These are phyloP conservation scores for Sonneratia alba DNA, from an alignment of 345 rosid genomes.

Conservation along the genomic window DNA sequence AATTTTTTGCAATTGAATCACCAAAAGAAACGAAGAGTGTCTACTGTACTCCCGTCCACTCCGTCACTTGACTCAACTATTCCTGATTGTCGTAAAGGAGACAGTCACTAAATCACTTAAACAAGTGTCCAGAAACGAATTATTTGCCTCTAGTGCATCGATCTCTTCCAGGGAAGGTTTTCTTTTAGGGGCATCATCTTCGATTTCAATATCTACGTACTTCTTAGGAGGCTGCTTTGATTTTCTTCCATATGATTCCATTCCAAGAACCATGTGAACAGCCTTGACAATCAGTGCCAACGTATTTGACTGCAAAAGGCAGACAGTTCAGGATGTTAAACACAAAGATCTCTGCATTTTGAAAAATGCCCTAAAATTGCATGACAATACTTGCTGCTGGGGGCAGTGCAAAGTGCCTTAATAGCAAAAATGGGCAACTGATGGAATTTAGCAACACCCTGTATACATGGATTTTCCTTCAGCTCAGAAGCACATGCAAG, in stretches of 20 bases:
- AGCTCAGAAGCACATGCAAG: constrained; percentile 66
- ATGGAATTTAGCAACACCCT: constrained; percentile 74
- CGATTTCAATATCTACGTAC: constrained; percentile 56
- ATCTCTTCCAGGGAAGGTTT: constrained; percentile 93
- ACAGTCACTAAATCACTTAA: neutral
- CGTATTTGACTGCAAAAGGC: constrained; percentile 61
- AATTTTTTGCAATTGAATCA: neutral
- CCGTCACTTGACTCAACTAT: neutral
- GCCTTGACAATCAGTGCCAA: constrained; percentile 99
- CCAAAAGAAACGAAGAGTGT: neutral
- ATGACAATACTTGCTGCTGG: neutral
- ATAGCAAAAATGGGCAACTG: constrained; percentile 68
- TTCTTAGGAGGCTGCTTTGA: constrained; percentile 24
- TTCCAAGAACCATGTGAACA: constrained; percentile 72
- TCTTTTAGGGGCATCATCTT: constrained; percentile 77
- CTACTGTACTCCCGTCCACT: too few species aligned
- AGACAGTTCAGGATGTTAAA: neutral
- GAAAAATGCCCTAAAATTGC: neutral
- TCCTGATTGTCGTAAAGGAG: neutral
- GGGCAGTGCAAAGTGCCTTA: constrained; percentile 34
- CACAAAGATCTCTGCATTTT: neutral
- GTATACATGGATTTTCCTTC: constrained; percentile 77
- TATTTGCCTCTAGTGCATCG: constrained; percentile 83
- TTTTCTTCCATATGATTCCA: constrained; percentile 47
- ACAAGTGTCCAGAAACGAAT: constrained; percentile 5